A percentile compares a stretch with the other conserved stretches of the same genome.
These are phyloP conservation scores for Erythrobasidium yunnanense DNA, from an alignment of 768 basidiomycete genomes.

Conservation along the genomic window DNA sequence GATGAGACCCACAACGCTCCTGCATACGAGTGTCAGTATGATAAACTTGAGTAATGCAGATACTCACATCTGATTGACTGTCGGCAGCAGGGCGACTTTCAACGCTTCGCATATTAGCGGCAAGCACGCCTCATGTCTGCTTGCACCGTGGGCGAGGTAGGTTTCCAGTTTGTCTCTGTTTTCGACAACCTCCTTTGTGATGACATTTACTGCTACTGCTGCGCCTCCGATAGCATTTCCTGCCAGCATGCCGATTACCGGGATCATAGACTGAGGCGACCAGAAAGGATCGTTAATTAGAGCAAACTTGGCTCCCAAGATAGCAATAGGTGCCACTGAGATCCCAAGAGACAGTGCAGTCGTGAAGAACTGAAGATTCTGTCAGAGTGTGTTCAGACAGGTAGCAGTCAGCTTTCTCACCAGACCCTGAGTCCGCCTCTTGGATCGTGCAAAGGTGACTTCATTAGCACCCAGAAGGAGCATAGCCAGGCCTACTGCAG, in stretches of 20 bases:
- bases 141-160: constrained; percentile 74
- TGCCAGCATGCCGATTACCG: constrained; percentile 85
- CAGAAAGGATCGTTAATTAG: constrained; percentile 3
- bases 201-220: constrained; percentile 57
- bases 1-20: constrained; percentile 42
- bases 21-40: not conserved
- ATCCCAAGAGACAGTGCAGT: not conserved
- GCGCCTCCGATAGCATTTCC: constrained; percentile 67
- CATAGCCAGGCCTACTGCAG: not conserved
- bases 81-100: constrained; percentile 66
- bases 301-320: not conserved
- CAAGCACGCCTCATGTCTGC: constrained; percentile 67
- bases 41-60: constrained; percentile 40
- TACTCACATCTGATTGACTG: constrained; percentile 70
- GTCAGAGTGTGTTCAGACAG: not conserved
- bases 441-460: not conserved
- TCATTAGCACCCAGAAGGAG: constrained; percentile 14
- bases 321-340: constrained; percentile 12
- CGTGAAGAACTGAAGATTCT: not conserved
- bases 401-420: not conserved
- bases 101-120: constrained; percentile 69
- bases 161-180: constrained; percentile 76
- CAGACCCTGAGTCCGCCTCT: constrained; percentile 6
- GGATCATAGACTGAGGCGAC: constrained; percentile 60
- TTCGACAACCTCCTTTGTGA: constrained; percentile 72